Conservation (phyloP, 805 yeast species). For the Kodamaea kaohsiungensis region DNA sequence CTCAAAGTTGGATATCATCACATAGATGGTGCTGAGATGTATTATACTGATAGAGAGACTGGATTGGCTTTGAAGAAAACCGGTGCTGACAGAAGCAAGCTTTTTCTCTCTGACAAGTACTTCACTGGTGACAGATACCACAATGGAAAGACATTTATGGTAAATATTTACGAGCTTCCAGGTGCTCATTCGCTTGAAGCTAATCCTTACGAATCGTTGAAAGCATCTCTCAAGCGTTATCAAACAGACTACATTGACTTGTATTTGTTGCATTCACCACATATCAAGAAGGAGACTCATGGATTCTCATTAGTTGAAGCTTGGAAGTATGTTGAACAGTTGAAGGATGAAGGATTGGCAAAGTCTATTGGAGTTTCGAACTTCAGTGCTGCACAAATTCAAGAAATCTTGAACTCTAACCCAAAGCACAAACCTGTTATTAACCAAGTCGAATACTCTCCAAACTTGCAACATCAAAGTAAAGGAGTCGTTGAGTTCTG, state of each 20-base stretch:
- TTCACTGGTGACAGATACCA: constrained; percentile 19
- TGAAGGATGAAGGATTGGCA: constrained; percentile 63
- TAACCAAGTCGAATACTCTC: constrained; percentile 88
- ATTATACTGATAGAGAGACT: constrained; percentile 58
- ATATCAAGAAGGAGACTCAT: constrained; percentile 28
- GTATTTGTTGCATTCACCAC: constrained; percentile 52
- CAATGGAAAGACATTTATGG: background rate
- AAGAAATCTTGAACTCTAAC: constrained; percentile 65
- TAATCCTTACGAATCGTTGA: constrained; percentile 43
- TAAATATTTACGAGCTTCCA: background rate
- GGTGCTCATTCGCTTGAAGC: constrained; percentile 3
- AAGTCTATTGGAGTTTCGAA: constrained; percentile 83
- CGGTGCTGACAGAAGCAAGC: constrained; percentile 40
- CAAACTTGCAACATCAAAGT: constrained; percentile 75
- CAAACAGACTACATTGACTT: constrained; percentile 51
- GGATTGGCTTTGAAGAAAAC: constrained; percentile 49
- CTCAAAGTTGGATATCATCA: constrained; percentile 55
- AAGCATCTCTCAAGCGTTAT: constrained; percentile 36
- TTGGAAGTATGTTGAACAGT: constrained; percentile 72
- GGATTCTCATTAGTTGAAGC: constrained; percentile 46
- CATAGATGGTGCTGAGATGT: constrained; percentile 67
- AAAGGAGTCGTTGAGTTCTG: constrained; percentile 77
- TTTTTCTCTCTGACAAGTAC: constrained; percentile 64
- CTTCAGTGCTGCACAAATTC: constrained; percentile 65
- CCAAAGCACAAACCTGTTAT: constrained; percentile 71